phyloP scores from a whole-genome alignment of 2,329 filamentous ascomycete genomes.

The Talaromyces sp. region DNA sequence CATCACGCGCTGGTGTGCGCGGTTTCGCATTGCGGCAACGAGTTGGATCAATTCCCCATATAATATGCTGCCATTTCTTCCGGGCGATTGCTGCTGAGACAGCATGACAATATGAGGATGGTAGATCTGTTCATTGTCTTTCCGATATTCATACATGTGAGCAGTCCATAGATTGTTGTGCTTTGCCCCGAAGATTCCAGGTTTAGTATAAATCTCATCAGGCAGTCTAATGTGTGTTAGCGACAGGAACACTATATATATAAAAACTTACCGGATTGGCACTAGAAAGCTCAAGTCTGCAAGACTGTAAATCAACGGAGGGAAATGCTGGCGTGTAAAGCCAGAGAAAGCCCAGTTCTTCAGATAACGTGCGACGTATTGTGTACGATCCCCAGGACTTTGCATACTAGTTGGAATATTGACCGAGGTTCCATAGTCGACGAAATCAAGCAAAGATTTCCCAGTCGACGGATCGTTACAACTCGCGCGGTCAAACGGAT shows the following conservation, averaged over 20 bases:
- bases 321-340: neutral
- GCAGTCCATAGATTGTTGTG: neutral
- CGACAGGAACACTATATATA: neutral
- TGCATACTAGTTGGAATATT: neutral
- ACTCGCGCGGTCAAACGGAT: too few relatives aligned
- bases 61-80: neutral
- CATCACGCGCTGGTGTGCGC: slow-evolving; percentile 1
- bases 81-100: neutral
- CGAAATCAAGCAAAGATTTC: neutral
- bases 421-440: neutral
- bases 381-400: neutral
- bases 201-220: neutral
- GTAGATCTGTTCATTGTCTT: neutral
- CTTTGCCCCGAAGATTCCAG: neutral
- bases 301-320: neutral
- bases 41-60: neutral
- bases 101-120: neutral
- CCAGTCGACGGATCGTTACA: neutral
- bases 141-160: neutral
- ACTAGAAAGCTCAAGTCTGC: neutral
- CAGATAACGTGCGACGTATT: neutral
- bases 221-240: neutral
- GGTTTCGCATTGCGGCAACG: neutral
- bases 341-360: neutral
- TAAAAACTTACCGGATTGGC: neutral